These are phyloP conservation scores for Peterozyma xylosa DNA, from an alignment of 805 yeast genomes.

Conservation along the genomic window DNA sequence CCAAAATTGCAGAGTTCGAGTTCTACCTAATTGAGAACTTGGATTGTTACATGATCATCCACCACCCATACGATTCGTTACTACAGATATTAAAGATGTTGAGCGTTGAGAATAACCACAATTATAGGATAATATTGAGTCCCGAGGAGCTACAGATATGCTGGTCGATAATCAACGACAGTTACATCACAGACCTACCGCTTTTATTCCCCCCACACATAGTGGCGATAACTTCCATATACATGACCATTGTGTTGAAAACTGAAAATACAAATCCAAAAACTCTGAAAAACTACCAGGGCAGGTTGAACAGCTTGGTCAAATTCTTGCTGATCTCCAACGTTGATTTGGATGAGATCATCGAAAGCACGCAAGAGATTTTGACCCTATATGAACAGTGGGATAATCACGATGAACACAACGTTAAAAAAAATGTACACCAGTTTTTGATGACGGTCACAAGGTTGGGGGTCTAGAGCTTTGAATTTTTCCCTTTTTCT, in stretches of 20 bases:
- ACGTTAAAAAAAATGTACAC: conserved; percentile 42
- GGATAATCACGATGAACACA: conserved; percentile 75
- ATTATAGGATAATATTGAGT: conserved; percentile 24
- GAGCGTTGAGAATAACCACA: conserved; percentile 21
- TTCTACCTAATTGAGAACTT: conserved; percentile 88
- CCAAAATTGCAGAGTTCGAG: conserved; percentile 92
- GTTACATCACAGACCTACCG: conserved; percentile 82
- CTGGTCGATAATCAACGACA: conserved; percentile 88
- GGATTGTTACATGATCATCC: conserved; percentile 60
- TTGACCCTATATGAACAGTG: conserved; percentile 76
- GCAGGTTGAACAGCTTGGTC: conserved; percentile 48
- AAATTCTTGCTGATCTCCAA: conserved; percentile 69
- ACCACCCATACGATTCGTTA: conserved; percentile 68
- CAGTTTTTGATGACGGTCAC: conserved; percentile 19
- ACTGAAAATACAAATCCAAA: conserved; percentile 19
- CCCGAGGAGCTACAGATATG: conserved; percentile 73
- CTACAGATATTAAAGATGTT: conserved; percentile 40
- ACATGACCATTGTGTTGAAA: conserved; percentile 61
- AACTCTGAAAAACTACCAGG: conserved; percentile 12
- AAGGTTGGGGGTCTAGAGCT: conserved; percentile 1
- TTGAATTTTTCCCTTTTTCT: too few species aligned
- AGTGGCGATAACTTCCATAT: conserved; percentile 75
- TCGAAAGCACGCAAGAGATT: conserved; percentile 79
- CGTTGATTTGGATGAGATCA: conserved; percentile 68
- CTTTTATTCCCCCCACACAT: conserved; percentile 84